Evolutionary conservation across 208 protist genomes (phyloP).

Genomic region (Leishmania turanica): DNA sequence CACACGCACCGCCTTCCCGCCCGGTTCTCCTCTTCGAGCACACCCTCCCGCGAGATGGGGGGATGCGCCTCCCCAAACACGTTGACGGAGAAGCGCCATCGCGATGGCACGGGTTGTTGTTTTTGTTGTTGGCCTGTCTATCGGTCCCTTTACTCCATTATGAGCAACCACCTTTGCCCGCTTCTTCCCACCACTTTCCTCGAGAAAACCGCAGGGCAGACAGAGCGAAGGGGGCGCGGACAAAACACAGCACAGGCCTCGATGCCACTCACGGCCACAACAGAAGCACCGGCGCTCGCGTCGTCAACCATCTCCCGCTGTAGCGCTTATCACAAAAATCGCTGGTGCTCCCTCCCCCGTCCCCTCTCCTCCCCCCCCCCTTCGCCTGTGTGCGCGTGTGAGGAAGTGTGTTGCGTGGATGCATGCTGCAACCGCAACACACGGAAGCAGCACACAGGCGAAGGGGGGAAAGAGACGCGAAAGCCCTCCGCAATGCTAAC

Average conservation of each 20-base stretch:
- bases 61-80: neutral
- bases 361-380: too few species aligned
- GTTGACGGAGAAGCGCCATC: neutral
- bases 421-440: neutral
- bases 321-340: neutral
- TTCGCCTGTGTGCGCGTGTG: neutral
- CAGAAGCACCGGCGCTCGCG: neutral
- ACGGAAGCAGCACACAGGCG: neutral
- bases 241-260: neutral
- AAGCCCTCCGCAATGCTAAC: neutral
- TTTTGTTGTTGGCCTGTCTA: neutral
- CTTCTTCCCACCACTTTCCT: neutral
- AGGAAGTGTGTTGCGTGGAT: neutral
- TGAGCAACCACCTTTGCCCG: neutral
- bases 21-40: neutral
- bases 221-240: neutral
- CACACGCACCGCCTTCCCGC: neutral
- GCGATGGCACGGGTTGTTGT: neutral
- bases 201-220: neutral
- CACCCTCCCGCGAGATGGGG: neutral
- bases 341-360: neutral
- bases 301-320: neutral
- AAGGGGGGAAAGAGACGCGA: neutral
- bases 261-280: neutral
- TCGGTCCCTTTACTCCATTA: neutral